Evolutionary conservation across 2,329 filamentous ascomycete species (phyloP).

Genomic region (Albophoma yamanashiensis): DNA sequence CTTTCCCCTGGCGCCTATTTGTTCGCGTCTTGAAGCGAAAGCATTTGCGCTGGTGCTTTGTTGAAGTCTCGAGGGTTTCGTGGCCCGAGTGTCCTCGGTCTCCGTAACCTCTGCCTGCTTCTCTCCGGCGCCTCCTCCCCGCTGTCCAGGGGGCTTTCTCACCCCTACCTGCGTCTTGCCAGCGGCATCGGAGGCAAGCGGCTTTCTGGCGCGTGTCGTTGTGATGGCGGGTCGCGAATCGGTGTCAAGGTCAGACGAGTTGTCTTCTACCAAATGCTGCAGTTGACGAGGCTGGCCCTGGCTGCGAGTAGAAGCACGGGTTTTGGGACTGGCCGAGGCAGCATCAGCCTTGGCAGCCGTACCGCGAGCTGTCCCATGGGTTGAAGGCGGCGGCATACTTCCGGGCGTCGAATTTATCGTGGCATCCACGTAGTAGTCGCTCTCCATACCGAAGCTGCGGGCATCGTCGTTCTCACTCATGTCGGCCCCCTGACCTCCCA

Average conservation of each 20-base stretch:
- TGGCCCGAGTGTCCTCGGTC: neutral
- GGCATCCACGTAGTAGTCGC: conserved; percentile 24
- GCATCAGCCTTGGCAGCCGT: neutral
- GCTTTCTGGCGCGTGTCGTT: neutral
- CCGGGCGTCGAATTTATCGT: conserved; percentile 20
- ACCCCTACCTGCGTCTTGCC: neutral
- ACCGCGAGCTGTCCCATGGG: neutral
- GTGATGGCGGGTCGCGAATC: neutral
- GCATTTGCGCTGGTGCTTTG: neutral
- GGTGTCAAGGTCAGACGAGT: neutral
- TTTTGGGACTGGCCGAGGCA: neutral
- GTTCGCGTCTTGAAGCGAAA: neutral
- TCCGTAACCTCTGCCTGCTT: neutral
- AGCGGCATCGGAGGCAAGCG: neutral
- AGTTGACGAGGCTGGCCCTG: neutral
- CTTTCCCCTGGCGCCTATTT: neutral
- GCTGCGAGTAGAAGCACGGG: neutral
- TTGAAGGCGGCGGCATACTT: neutral
- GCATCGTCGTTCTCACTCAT: conserved; percentile 19
- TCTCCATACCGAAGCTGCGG: conserved; percentile 25
- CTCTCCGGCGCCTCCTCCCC: neutral
- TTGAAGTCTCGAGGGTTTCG: neutral
- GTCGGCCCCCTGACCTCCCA: neutral
- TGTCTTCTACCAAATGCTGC: neutral
- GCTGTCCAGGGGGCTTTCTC: neutral